phyloP scores from a whole-genome alignment of 78 protist species.

The Mastigamoeba balamuthi region DNA sequence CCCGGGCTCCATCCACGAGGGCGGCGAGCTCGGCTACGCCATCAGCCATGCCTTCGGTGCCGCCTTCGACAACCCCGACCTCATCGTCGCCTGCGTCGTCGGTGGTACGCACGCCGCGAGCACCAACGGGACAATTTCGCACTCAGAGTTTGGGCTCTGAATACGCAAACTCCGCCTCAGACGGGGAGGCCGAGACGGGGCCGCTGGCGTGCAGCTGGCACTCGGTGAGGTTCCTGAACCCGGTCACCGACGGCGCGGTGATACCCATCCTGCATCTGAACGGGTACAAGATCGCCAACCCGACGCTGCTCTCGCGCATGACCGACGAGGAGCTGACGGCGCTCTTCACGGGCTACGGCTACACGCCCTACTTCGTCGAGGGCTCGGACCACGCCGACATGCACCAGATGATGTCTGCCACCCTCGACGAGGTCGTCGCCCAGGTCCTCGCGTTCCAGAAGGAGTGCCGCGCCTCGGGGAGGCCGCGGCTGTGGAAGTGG shows the following conservation, averaged over 20 bases:
- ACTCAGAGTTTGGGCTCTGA: too few species aligned
- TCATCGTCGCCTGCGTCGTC: constrained; percentile 9
- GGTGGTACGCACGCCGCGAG: too few species aligned
- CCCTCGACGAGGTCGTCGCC: not conserved
- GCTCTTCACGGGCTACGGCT: constrained; percentile 2
- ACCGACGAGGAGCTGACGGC: not conserved
- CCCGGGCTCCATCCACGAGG: constrained; percentile 18
- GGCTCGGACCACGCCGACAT: not conserved
- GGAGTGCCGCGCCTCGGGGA: not conserved
- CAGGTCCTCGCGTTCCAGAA: not conserved
- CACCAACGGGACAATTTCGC: too few species aligned
- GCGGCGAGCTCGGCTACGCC: constrained; percentile 19
- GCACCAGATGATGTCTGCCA: not conserved
- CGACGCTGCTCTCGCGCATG: not conserved
- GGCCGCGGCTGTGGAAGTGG: not conserved
- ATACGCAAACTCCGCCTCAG: too few species aligned
- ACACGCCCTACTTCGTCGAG: not conserved
- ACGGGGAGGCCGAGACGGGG: constrained; percentile 24
- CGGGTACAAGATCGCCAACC: not conserved
- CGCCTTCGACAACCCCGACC: constrained; percentile 2
- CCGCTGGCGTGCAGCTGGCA: constrained; percentile 10
- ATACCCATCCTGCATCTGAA: constrained; percentile 11
- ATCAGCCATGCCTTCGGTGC: constrained; percentile 3
- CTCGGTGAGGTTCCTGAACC: constrained; percentile 5
- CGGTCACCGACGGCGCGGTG: not conserved